These are phyloP conservation scores for Candida taoyuanica DNA, from an alignment of 805 yeast species.

Conservation along the genomic window DNA sequence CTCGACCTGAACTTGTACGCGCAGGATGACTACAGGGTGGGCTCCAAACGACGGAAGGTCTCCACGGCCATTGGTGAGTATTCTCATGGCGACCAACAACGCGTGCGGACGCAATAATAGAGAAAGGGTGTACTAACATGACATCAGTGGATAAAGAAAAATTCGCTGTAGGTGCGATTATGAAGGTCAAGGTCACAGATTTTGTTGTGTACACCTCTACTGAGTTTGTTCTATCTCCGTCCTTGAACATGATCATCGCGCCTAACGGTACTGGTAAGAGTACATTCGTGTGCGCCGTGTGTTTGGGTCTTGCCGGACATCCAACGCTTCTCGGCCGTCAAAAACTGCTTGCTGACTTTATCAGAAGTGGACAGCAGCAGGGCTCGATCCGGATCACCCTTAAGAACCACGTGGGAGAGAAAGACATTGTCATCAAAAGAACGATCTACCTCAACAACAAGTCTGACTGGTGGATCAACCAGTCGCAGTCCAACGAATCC, in stretches of 20 bases:
- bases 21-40: not conserved
- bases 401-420: slow-evolving; percentile 32
- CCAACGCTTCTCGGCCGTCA: slow-evolving; percentile 69
- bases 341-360: slow-evolving; percentile 56
- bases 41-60: slow-evolving; percentile 8
- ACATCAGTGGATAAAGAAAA: slow-evolving; percentile 23
- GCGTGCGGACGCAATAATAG: no score
- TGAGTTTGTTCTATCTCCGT: slow-evolving; percentile 75
- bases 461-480: slow-evolving; percentile 52
- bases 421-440: slow-evolving; percentile 38
- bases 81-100: no score
- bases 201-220: slow-evolving; percentile 68
- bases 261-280: slow-evolving; percentile 97
- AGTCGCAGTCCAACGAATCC: slow-evolving; percentile 35
- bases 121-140: no score
- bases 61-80: slow-evolving; percentile 7
- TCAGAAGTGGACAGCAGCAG: slow-evolving; percentile 55
- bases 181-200: slow-evolving; percentile 53
- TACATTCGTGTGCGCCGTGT: slow-evolving; percentile 88
- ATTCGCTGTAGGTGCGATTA: slow-evolving; percentile 43
- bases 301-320: slow-evolving; percentile 82
- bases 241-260: slow-evolving; percentile 87
- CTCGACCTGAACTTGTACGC: slow-evolving; percentile 18
- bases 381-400: slow-evolving; percentile 33
- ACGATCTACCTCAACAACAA: slow-evolving; percentile 33